These are phyloP conservation scores for Stropharia rugosoannulata DNA, from an alignment of 768 basidiomycete species.

Conservation along the genomic window DNA sequence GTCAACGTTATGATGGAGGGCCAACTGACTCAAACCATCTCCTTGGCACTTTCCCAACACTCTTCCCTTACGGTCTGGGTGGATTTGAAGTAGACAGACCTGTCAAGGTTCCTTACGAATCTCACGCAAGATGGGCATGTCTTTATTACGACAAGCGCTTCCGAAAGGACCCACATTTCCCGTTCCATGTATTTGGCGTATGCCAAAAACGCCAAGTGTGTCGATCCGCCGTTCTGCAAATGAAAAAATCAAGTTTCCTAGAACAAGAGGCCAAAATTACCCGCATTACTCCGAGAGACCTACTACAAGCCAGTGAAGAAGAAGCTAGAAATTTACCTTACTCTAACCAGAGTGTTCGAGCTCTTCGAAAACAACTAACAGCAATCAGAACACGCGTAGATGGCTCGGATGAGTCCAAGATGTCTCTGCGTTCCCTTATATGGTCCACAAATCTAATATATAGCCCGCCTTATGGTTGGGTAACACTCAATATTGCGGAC, in stretches of 20 bases:
- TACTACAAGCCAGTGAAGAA: background rate
- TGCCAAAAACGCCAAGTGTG: conserved; percentile 30
- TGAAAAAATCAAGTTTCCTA: background rate
- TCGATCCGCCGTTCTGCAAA: conserved; percentile 3
- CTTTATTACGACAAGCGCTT: conserved; percentile 35
- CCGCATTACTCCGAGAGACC: background rate
- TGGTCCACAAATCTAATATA: conserved; percentile 30
- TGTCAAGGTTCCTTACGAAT: conserved; percentile 14
- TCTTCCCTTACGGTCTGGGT: conserved; percentile 13
- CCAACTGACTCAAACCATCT: no score
- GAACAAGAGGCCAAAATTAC: background rate
- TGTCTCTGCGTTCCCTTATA: conserved; percentile 26
- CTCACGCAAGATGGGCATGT: conserved; percentile 22
- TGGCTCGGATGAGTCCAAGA: conserved; percentile 32
- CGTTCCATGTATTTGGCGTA: conserved; percentile 18
- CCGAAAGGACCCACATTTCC: conserved; percentile 28
- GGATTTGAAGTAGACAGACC: conserved; percentile 1
- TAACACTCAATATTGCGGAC: conserved; percentile 42
- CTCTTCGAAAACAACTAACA: conserved; percentile 18
- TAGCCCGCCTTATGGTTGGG: conserved; percentile 36
- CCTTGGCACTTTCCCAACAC: conserved; percentile 2
- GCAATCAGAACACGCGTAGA: conserved; percentile 22
- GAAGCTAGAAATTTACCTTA: background rate
- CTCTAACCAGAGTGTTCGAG: background rate
- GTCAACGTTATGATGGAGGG: no score